Conservation (phyloP, 2,329 filamentous ascomycete genomes). For the Monilinia aucupariae region DNA sequence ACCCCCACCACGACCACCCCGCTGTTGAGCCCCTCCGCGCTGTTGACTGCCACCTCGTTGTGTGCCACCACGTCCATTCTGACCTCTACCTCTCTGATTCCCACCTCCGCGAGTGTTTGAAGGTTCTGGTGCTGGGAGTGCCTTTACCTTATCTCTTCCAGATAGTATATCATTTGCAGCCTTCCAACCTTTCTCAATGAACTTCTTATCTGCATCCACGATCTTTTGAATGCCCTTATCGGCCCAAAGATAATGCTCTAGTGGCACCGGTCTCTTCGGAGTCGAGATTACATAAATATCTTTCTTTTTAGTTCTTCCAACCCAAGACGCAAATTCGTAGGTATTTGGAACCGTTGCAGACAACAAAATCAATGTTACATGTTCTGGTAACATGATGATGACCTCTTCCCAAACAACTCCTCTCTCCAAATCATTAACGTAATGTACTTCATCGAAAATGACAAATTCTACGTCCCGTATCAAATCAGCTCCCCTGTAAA, state of each 20-base stretch:
- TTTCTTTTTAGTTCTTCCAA: conserved; percentile 95
- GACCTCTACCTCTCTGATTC: conserved; percentile 48
- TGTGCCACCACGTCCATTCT: conserved; percentile 47
- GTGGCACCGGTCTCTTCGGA: conserved; percentile 84
- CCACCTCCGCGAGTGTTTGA: conserved; percentile 43
- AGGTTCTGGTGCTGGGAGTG: conserved; percentile 36
- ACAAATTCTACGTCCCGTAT: conserved; percentile 98
- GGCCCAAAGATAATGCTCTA: conserved; percentile 96
- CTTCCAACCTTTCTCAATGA: conserved; percentile 91
- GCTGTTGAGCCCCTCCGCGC: conserved; percentile 45
- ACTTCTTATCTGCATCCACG: conserved; percentile 86
- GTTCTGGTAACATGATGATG: conserved; percentile 98
- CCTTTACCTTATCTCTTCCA: conserved; percentile 71
- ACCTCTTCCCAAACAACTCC: conserved; percentile 99
- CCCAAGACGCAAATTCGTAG: conserved; percentile 96
- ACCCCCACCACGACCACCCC: conserved; percentile 47
- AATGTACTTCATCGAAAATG: conserved; percentile 98
- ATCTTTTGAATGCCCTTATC: conserved; percentile 91
- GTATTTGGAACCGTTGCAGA: conserved; percentile 98
- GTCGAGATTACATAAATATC: conserved; percentile 99
- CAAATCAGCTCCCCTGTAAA: conserved; percentile 90
- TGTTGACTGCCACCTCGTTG: conserved; percentile 43
- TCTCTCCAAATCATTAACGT: conserved; percentile 92
- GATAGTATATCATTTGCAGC: conserved; percentile 78
- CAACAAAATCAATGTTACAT: conserved; percentile 89